Percentiles rank a stretch among this genome's conserved stretches.
phyloP scores from a whole-genome alignment of 78 protist species.

The Dictyostelium brefeldianum region DNA sequence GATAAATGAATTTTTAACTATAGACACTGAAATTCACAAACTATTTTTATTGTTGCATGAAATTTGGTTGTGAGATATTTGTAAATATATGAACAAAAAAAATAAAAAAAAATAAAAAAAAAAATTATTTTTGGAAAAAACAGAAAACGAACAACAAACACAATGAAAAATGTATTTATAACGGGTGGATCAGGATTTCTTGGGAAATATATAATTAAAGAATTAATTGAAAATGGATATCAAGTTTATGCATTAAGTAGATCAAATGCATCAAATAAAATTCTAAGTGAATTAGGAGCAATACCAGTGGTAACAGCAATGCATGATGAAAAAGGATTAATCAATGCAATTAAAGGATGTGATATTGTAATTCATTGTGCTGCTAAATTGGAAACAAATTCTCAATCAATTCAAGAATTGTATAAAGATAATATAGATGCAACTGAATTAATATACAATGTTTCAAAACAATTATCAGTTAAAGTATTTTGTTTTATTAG shows the following conservation, averaged over 20 bases:
- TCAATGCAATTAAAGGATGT: conserved; percentile 16
- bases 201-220: conserved; percentile 35
- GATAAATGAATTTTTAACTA: too few relatives aligned
- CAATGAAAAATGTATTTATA: conserved; percentile 45
- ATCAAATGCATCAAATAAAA: conserved; percentile 26
- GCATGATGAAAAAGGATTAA: not conserved
- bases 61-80: too few relatives aligned
- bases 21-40: too few relatives aligned
- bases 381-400: conserved; percentile 71
- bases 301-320: not conserved
- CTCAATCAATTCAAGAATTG: conserved; percentile 27
- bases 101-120: too few relatives aligned
- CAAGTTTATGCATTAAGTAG: conserved; percentile 51
- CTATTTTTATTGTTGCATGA: too few relatives aligned
- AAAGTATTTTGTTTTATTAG: conserved; percentile 54
- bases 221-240: conserved; percentile 34
- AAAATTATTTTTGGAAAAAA: too few relatives aligned
- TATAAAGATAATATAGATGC: conserved; percentile 56
- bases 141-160: not conserved
- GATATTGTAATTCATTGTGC: conserved; percentile 68
- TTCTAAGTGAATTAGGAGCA: conserved; percentile 11
- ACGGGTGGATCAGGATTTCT: conserved; percentile 75
- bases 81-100: too few relatives aligned
- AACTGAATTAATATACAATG: conserved; percentile 23
- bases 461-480: not conserved